Evolutionary conservation across 2,329 filamentous ascomycete genomes (phyloP).

Genomic region (Sphaerulina populicola): DNA sequence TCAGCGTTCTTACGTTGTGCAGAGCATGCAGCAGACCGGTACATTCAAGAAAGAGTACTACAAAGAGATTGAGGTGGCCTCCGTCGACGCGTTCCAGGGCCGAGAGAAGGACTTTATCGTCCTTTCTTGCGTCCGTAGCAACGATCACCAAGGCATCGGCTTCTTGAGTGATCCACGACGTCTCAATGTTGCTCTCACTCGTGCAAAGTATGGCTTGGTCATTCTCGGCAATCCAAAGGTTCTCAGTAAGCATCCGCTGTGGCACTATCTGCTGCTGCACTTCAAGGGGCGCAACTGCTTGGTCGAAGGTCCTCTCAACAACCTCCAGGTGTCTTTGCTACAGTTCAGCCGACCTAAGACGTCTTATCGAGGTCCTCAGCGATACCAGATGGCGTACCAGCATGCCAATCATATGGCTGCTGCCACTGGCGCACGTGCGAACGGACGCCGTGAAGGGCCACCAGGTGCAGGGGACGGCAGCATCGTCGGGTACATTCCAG

Average conservation of each 20-base stretch:
- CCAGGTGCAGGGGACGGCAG: slow-evolving; percentile 68
- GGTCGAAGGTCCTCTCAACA: slow-evolving; percentile 88
- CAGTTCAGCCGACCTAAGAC: slow-evolving; percentile 94
- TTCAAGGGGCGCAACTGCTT: slow-evolving; percentile 96
- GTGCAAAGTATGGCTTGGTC: slow-evolving; percentile 92
- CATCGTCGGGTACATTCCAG: slow-evolving; percentile 88
- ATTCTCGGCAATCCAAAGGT: slow-evolving; percentile 98
- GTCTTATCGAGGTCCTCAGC: slow-evolving; percentile 79
- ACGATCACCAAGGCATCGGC: slow-evolving; percentile 97
- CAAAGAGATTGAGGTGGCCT: slow-evolving; percentile 97
- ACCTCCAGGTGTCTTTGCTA: slow-evolving; percentile 87
- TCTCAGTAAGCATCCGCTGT: slow-evolving; percentile 91
- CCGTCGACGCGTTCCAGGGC: slow-evolving; percentile 96
- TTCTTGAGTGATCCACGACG: slow-evolving; percentile 96
- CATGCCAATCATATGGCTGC: slow-evolving; percentile 54
- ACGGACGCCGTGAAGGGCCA: slow-evolving; percentile 44
- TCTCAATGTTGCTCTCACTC: slow-evolving; percentile 92
- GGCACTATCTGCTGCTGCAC: slow-evolving; percentile 89
- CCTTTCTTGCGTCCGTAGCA: slow-evolving; percentile 92
- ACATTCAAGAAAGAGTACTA: slow-evolving; percentile 98
- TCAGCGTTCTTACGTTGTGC: slow-evolving; percentile 95
- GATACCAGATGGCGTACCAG: slow-evolving; percentile 72
- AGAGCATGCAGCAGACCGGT: slow-evolving; percentile 97
- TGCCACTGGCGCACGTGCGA: slow-evolving; percentile 38
- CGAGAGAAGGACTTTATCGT: slow-evolving; percentile 99